Base-by-base conservation (phyloP, 1,139 yeast genomes). In the Zygoascus hellenicus region DNA sequence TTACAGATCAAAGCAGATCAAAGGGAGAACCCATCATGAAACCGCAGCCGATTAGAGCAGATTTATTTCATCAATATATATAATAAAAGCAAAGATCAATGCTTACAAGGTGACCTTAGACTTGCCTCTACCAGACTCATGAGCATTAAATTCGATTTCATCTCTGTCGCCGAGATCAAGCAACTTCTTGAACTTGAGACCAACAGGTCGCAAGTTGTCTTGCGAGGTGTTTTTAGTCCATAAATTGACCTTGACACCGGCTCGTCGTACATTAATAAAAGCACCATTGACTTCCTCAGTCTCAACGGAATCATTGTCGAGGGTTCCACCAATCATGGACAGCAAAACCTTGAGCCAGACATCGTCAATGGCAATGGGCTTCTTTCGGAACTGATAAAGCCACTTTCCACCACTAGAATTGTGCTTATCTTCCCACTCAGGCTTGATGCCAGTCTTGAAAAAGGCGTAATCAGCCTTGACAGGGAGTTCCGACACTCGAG, bases 381-480 rank as follows among this genome's bases (percentile, higher is more conserved):
- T 56, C 58, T 80, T 78, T 67, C 75, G 81, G 70, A 83, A 81
- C 67, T 78, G 82, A 70, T 80, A 86, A 38, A 87, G 77, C 96
- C 97, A 92, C 71, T 87, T 88, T 62, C 98, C 98, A 64, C 99
- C 98, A 59, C 81, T 76, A 54, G 89, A 69, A 71, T 94, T 94
- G 58, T 80, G 78, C 48, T 72, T 75, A 69, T 92, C 97, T 75
- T 92, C 99, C 99, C 99, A 92, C 74, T 92, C 97, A 49, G 98
- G 99, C 68, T 89, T 85, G 61, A 94, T 81, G 48, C 92, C 96
- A 65, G 85, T 86, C 71, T 92, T 86, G 76, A 94, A 92, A 64
- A 92, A 80, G 67, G 94, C 96, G 72, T 92, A 92, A 69, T 94
- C 98, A 11, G 97, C 86, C 69, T 84, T 87, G 60, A 83, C 68